A percentile compares a stretch with the other conserved stretches of the same genome.
Evolutionary conservation across 139 green algal genomes (phyloP).

Genomic region (Tetratostichococcus sp.): DNA sequence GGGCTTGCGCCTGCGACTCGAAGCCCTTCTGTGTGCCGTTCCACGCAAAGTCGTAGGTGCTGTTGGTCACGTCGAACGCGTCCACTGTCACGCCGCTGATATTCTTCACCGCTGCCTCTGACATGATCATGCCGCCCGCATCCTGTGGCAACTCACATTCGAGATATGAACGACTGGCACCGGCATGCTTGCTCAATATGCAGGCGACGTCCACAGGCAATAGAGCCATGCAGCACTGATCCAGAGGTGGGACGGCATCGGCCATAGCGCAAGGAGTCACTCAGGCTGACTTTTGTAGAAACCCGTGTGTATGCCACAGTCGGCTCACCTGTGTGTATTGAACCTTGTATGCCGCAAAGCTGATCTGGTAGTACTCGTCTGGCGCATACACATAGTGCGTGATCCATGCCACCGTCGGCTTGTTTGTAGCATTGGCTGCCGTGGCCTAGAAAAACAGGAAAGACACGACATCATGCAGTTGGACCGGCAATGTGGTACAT

Average conservation of each 20-base stretch:
- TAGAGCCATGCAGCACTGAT: neutral
- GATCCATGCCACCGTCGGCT: constrained; percentile 30
- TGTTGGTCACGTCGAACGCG: neutral
- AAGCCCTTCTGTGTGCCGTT: constrained; percentile 12
- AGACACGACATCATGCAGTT: too few species aligned
- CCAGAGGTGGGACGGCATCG: too few species aligned
- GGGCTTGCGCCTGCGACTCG: constrained; percentile 21
- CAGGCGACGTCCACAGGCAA: too few species aligned
- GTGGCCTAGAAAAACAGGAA: neutral
- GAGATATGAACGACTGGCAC: too few species aligned
- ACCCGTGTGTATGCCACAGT: too few species aligned
- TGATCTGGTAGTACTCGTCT: constrained; percentile 25
- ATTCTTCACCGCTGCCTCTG: constrained; percentile 8
- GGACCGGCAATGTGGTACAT: too few species aligned
- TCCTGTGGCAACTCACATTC: constrained; percentile 16
- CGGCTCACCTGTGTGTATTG: constrained; percentile 18
- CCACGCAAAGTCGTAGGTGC: constrained; percentile 33
- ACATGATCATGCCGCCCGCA: constrained; percentile 37
- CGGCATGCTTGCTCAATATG: too few species aligned
- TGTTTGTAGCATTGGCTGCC: neutral
- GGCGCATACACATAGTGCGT: constrained; percentile 10
- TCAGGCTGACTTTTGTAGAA: too few species aligned
- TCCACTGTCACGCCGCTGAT: neutral
- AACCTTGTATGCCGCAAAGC: constrained; percentile 10
- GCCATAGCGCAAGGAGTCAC: too few species aligned